A percentile compares a stretch with the other conserved stretches of the same genome.
These are phyloP conservation scores for Ocimum tenuiflorum DNA, from an alignment of 257 asterid species.

Conservation along the genomic window DNA sequence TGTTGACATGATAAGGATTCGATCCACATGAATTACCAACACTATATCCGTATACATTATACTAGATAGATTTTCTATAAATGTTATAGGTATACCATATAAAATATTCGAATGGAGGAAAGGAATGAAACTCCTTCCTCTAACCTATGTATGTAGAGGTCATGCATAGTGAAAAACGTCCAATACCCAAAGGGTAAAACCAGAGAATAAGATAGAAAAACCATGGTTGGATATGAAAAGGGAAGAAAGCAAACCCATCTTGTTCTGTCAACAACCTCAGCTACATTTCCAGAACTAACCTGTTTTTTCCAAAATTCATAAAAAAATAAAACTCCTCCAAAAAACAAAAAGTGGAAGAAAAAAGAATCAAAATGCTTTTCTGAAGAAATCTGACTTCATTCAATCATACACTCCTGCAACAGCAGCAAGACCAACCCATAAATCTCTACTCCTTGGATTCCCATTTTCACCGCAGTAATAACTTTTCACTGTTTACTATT, in stretches of 20 bases:
- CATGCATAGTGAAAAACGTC: too few relatives aligned
- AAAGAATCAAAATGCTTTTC: background rate
- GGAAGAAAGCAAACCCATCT: background rate
- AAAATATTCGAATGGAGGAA: too few relatives aligned
- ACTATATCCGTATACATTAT: too few relatives aligned
- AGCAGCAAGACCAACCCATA: slow-evolving; percentile 13
- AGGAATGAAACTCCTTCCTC: too few relatives aligned
- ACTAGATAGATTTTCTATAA: too few relatives aligned
- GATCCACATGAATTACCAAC: too few relatives aligned
- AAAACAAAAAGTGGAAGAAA: background rate
- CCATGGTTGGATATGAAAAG: too few relatives aligned
- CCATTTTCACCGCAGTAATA: slow-evolving; percentile 12
- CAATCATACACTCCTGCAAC: slow-evolving; percentile 20
- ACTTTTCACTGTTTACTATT: background rate
- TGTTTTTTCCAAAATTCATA: background rate
- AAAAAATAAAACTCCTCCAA: background rate
- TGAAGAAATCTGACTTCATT: slow-evolving; percentile 13
- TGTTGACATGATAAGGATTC: too few relatives aligned
- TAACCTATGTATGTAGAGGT: too few relatives aligned
- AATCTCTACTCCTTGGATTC: slow-evolving; percentile 13
- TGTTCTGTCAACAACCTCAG: slow-evolving; percentile 8
- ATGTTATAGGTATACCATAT: too few relatives aligned
- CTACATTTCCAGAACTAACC: background rate
- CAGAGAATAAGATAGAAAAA: too few relatives aligned
- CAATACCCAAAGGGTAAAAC: too few relatives aligned